Evolutionary conservation across 1,284 basidiomycete species (phyloP).

Genomic region (Puccinia hordei): DNA sequence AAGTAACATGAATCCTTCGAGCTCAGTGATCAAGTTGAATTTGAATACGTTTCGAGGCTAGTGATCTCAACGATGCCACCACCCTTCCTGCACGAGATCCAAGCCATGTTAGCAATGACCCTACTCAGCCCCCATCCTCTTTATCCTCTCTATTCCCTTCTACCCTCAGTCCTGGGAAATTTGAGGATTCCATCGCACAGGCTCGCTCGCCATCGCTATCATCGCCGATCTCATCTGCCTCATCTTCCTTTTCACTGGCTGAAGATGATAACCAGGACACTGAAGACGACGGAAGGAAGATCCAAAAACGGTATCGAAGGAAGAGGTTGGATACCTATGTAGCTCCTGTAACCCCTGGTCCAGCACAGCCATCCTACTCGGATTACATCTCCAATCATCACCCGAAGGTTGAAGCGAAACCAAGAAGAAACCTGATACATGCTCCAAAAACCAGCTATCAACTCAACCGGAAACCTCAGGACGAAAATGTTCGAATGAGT

Average conservation of each 20-base stretch:
- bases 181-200: background rate
- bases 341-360: background rate
- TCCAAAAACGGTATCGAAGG: background rate
- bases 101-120: background rate
- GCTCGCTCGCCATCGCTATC: background rate
- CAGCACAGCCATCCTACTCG: background rate
- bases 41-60: background rate
- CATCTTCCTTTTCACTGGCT: background rate
- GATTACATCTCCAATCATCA: background rate
- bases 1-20: background rate
- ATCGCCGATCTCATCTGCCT: background rate
- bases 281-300: background rate
- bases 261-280: background rate
- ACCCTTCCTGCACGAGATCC: background rate
- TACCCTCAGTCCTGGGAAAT: background rate
- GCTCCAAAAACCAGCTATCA: background rate
- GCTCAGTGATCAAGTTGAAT: background rate
- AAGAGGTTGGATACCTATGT: slow-evolving; percentile 1
- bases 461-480: background rate
- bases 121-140: background rate
- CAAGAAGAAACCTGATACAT: background rate
- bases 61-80: background rate
- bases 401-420: background rate
- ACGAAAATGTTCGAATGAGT: background rate
- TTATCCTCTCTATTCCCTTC: background rate